Base-by-base conservation (phyloP, 1,139 yeast species). In the Pneumocystis wakefieldiae region DNA sequence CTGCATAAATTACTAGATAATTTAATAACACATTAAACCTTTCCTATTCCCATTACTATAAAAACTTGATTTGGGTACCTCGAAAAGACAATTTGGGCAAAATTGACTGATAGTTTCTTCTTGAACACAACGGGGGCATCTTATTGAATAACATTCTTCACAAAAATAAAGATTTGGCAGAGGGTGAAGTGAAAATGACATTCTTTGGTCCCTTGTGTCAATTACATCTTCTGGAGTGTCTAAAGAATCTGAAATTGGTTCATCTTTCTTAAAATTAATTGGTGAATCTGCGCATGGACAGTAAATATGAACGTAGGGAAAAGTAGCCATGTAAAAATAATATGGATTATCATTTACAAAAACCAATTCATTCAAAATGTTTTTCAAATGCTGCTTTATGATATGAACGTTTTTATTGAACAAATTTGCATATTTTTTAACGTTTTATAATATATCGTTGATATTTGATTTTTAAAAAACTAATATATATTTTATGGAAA, bases 61-160 rank as follows among this genome's bases (percentile, higher is more conserved):
- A 1, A 62, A 24, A 29, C 63, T 64, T n/a, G 68, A 48, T 12
- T 29, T 19, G 32, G 68, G 67, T 6, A 67, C 67, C 32, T 67
- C 65, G 35, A 58, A 67, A 57, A 68, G 62, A 62, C 69, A 68
- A 8, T 66, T 60, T n/a, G 69, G 69, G 60, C 69, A 68, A 59
- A 61, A 68, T 28, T 62, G 57, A 55, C 66, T 67, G 35, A 68
- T 67, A 12, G 67, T 64, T 60, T 68, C 69, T 24, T 67, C 69
- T 41, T 64, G 63, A 15, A 68, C 68, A 53, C 70, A 68, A 15
- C 69, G 67, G 42, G 68, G 69, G 53, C 70, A 68, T 24, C 70
- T 63, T 19, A 65, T 37, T 17, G 66, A 64, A 55, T 61, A 58
- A 59, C 70, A 68, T n/a, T 62, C 66, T 37, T 66, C 69, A 53